Evolutionary conservation across 768 basidiomycete species (phyloP), one percentile per base, ranked within the genome.

Genomic region (Amanita fuliginea): DNA sequence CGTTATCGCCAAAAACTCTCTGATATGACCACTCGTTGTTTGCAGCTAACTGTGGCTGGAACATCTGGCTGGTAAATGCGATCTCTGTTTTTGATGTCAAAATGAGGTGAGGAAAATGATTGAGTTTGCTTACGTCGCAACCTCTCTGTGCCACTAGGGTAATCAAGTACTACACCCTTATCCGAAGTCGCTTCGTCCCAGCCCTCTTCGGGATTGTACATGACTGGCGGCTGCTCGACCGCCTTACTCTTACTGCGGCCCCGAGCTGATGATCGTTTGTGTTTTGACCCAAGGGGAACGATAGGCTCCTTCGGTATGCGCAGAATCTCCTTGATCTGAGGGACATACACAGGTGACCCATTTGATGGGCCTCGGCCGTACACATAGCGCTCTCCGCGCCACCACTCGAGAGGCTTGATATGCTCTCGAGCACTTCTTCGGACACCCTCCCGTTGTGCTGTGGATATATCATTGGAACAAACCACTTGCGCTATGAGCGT

Each of bases 321-420:
- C 14, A 69, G 60, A 48, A 93, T 80, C 54, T 81, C 85, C n/a
- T n/a, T n/a, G n/a, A n/a, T n/a, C n/a, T n/a, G n/a, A n/a, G n/a
- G n/a, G n/a, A n/a, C n/a, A n/a, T 77, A 70, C 18, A 74, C 67
- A 7, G 66, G 53, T 6, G 37, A 18, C 14, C 16, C 9, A 7
- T 73, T 67, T 10, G 56, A 52, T 3, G 60, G 55, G 9, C 60
- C 57, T 46, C 81, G 75, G 5, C 83, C 84, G 57, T 91, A 97
- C 2, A 93, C 81, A 19, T 91, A 76, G 54, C 81, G 83, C 66
- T 98, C 95, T 56, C 80, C 79, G n/a, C 92, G 78, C 95, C 95
- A 98, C 71, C 76, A 95, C 35, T 89, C 86, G 32, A 98, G 70
- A 3, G 94, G 95, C 43, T 67, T 67, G 57, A 78, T 80, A 28